Evolutionary conservation across 208 protist species (phyloP).

Genomic region (Trichomonas gallinae): DNA sequence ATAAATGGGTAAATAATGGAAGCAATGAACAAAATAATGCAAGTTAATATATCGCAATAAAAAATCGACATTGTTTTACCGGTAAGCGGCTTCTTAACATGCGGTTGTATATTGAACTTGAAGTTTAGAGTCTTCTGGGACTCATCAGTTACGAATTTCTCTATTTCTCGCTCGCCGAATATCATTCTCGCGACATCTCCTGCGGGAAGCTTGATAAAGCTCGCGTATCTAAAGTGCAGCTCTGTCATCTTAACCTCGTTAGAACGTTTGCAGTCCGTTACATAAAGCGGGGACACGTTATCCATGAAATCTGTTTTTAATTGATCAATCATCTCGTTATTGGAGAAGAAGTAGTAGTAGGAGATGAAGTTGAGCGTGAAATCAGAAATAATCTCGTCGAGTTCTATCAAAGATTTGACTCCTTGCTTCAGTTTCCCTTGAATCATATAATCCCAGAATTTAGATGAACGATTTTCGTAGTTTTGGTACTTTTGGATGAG

Average conservation of each 20-base stretch:
- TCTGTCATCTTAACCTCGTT: background rate
- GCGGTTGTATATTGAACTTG: background rate
- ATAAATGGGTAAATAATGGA: background rate
- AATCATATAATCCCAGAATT: background rate
- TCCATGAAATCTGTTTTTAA: background rate
- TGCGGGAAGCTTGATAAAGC: background rate
- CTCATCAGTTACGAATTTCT: background rate
- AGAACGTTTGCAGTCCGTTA: background rate
- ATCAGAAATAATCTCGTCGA: background rate
- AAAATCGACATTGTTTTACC: background rate
- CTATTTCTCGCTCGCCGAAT: background rate
- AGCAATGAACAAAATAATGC: background rate
- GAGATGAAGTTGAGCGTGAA: background rate
- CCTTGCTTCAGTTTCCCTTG: background rate
- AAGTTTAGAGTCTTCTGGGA: background rate
- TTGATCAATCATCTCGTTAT: background rate
- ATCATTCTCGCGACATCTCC: background rate
- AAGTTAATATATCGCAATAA: background rate
- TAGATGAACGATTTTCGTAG: background rate
- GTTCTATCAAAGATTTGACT: background rate
- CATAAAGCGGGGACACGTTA: background rate
- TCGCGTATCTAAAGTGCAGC: background rate
- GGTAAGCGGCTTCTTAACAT: background rate
- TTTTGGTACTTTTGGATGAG: background rate
- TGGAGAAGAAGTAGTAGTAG: background rate